Conservation (phyloP, 352 stramenopile species). For the Pythium oligandrum region DNA sequence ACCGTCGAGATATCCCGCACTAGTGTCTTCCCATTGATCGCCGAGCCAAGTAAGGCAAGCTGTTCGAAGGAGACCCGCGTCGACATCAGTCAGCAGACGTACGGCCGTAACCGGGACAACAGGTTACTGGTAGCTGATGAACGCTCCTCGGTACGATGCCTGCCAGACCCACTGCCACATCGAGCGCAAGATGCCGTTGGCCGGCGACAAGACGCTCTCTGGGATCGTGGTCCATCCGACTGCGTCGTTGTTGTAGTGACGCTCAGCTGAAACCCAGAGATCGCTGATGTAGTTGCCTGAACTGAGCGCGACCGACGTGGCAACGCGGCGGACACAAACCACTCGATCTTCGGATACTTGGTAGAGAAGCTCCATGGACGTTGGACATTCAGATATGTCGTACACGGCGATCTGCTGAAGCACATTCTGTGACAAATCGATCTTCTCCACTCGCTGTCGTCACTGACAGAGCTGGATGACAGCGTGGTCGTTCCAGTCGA, state of each 20-base stretch:
- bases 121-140: too few species aligned
- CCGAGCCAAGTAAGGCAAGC: too few species aligned
- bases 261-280: slow-evolving; percentile 32
- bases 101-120: too few species aligned
- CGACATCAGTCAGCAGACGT: too few species aligned
- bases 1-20: too few species aligned
- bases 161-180: too few species aligned
- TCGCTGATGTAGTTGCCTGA: slow-evolving; percentile 37
- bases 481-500: slow-evolving; percentile 22
- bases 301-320: slow-evolving; percentile 14
- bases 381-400: slow-evolving; percentile 3
- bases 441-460: not conserved
- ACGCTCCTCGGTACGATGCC: too few species aligned
- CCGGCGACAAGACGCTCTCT: too few species aligned
- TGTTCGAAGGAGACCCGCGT: too few species aligned
- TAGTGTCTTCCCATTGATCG: too few species aligned
- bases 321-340: slow-evolving; percentile 25
- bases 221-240: slow-evolving; percentile 38
- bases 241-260: slow-evolving; percentile 41
- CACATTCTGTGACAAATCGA: slow-evolving; percentile 7
- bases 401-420: slow-evolving; percentile 12
- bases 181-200: too few species aligned
- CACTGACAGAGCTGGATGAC: slow-evolving; percentile 18
- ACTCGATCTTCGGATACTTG: slow-evolving; percentile 15
- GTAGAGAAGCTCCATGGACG: not conserved